Evolutionary conservation across 331 rosid genomes (phyloP), one percentile per base, ranked within the genome.

Genomic region (Dryas integrifolia): DNA sequence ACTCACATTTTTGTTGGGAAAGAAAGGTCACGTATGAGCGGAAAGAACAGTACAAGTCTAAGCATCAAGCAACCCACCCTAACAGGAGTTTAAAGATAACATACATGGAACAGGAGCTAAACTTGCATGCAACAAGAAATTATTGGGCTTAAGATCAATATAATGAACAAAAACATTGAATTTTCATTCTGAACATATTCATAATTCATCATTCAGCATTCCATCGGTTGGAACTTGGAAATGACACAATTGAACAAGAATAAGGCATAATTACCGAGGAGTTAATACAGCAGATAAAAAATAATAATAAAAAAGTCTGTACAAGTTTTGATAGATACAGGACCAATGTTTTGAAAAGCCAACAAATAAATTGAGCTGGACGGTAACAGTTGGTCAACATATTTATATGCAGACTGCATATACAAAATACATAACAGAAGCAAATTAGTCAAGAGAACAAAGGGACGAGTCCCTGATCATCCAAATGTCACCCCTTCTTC

Each of bases 341-440:
- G 75, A 67, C 75, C 64, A 60, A 67, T 77, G 89, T 86, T 81
- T 67, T 70, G 53, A 69, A 67, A 85, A 68, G 72, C 84, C 86
- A 69, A 85, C 76, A 75, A 80, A 68, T 15, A 55, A 68, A 30
- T 50, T 50, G 88, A 78, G 87, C 78, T 80, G 86, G 87, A 65
- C 75, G 40, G 30, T 45, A 44, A 72, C 83, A 15, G 82, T 82
- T 85, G 81, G 86, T 85, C 85, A 79, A 21, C 58, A 72, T n/a
- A 7, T n/a, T 58, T 86, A 89, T 88, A 86, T 82, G 89, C 94
- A 30, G 84, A 73, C 77, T 81, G 57, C 85, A 89, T 87, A 83
- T 87, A 87, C 96, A 89, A 83, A 62, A 71, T 87, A 82, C 83
- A 73, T 78, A 69, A 69, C 81, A 77, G 82, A 81, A 74, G 79